Percentiles rank a stretch among this genome's conserved stretches.
Conservation (phyloP, 306 rosid genomes). For the Rubus parviflorus region DNA sequence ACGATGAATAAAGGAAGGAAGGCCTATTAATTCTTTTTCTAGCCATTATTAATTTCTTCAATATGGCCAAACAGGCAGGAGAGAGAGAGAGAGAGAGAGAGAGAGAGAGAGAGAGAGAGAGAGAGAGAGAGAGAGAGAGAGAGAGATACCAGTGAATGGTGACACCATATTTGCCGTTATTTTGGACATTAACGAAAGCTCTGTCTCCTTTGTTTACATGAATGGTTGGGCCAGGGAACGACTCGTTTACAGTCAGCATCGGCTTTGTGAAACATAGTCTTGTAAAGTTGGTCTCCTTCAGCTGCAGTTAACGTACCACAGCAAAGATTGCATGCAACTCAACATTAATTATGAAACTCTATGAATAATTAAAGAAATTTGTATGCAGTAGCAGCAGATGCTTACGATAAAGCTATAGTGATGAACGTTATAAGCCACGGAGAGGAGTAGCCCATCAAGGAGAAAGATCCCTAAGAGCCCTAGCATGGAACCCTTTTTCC, state of each 20-base stretch:
- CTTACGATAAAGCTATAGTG: constrained; percentile 21
- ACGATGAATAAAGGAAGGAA: too few relatives aligned
- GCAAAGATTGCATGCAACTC: too few relatives aligned
- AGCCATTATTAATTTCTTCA: too few relatives aligned
- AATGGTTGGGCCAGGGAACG: constrained; percentile 19
- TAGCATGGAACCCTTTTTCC: constrained; percentile 2
- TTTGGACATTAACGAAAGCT: background rate
- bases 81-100: background rate
- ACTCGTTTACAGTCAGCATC: constrained; percentile 24
- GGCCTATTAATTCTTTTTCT: too few relatives aligned
- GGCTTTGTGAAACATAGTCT: constrained; percentile 28
- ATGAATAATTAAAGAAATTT: too few relatives aligned
- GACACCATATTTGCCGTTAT: background rate
- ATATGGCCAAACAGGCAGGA: too few relatives aligned
- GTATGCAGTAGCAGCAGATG: background rate
- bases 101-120: too few relatives aligned
- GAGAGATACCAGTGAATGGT: constrained; percentile 30
- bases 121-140: too few relatives aligned
- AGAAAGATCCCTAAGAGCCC: constrained; percentile 5
- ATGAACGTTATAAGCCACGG: constrained; percentile 24
- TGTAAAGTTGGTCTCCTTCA: constrained; percentile 19
- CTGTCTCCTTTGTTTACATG: background rate
- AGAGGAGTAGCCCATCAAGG: background rate
- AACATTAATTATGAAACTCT: too few relatives aligned
- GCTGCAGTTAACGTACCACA: constrained; percentile 17